Percentiles rank a stretch among this genome's conserved stretches.
Evolutionary conservation across 2,329 filamentous ascomycete species (phyloP).

Genomic region (Monosporascus cannonballus): DNA sequence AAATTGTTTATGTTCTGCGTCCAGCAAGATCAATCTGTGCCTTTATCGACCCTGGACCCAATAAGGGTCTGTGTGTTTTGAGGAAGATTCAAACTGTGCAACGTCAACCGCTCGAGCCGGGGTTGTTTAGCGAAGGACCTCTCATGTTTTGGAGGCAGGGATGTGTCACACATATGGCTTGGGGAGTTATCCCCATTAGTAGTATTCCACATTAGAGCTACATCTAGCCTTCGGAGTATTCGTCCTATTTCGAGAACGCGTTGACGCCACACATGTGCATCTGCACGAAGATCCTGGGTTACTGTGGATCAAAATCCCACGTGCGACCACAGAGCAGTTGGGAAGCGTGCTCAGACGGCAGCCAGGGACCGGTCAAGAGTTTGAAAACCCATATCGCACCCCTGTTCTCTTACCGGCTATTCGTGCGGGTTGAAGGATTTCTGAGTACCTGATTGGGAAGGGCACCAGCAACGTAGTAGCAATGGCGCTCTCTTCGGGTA

Average conservation of each 20-base stretch:
- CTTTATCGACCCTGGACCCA: not conserved
- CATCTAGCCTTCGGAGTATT: too few relatives aligned
- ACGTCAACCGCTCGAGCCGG: not conserved
- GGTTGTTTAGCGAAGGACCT: too few relatives aligned
- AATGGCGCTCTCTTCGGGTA: not conserved
- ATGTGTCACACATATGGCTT: too few relatives aligned
- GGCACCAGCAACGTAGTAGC: not conserved
- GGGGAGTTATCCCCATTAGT: too few relatives aligned
- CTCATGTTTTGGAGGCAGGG: too few relatives aligned
- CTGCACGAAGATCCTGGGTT: too few relatives aligned
- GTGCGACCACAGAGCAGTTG: not conserved
- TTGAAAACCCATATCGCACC: not conserved
- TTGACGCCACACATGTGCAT: too few relatives aligned
- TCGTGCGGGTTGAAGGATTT: not conserved
- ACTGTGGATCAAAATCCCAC: not conserved
- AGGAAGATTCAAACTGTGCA: not conserved
- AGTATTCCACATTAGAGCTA: too few relatives aligned
- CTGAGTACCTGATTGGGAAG: not conserved
- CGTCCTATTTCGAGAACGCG: too few relatives aligned
- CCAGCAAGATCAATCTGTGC: not conserved
- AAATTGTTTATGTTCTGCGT: not conserved
- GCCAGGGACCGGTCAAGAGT: not conserved
- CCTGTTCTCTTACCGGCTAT: not conserved
- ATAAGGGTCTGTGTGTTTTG: not conserved
- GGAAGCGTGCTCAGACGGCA: not conserved